These are phyloP conservation scores for Mucor circinelloides DNA, from an alignment of 371 early-diverging fungal genomes.

Conservation along the genomic window DNA sequence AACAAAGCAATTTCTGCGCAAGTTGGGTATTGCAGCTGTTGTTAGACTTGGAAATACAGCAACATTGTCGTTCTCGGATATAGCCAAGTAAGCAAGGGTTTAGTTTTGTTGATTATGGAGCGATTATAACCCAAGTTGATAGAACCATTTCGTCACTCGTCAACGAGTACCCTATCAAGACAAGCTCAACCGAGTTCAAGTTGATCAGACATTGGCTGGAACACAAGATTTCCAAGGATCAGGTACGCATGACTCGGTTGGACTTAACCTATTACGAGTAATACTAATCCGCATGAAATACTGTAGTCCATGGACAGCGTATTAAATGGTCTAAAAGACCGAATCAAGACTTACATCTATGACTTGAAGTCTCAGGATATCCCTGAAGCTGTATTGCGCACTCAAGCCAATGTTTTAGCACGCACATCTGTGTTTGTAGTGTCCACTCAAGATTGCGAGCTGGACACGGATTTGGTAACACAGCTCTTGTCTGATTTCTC, in stretches of 20 bases:
- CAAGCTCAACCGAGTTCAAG: slow-evolving; percentile 22
- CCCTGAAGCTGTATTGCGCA: slow-evolving; percentile 36
- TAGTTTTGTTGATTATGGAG: background rate
- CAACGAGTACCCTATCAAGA: slow-evolving; percentile 33
- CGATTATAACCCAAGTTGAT: background rate
- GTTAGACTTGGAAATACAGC: slow-evolving; percentile 25
- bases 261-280: too few species aligned
- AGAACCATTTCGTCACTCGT: slow-evolving; percentile 46
- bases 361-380: slow-evolving; percentile 35
- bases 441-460: slow-evolving; percentile 13
- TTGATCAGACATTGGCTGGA: slow-evolving; percentile 33
- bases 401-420: slow-evolving; percentile 43
- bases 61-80: slow-evolving; percentile 42
- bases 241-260: too few species aligned
- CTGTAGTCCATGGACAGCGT: slow-evolving; percentile 17
- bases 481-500: slow-evolving; percentile 19
- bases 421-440: slow-evolving; percentile 32
- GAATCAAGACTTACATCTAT: slow-evolving; percentile 26
- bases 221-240: slow-evolving; percentile 21
- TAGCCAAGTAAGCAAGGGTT: slow-evolving; percentile 44
- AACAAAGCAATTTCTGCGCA: slow-evolving; percentile 39
- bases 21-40: slow-evolving; percentile 32
- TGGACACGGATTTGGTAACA: background rate
- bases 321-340: slow-evolving; percentile 22
- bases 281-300: background rate